Conservation (phyloP, 768 basidiomycete species). For the Harrya chromipes region DNA sequence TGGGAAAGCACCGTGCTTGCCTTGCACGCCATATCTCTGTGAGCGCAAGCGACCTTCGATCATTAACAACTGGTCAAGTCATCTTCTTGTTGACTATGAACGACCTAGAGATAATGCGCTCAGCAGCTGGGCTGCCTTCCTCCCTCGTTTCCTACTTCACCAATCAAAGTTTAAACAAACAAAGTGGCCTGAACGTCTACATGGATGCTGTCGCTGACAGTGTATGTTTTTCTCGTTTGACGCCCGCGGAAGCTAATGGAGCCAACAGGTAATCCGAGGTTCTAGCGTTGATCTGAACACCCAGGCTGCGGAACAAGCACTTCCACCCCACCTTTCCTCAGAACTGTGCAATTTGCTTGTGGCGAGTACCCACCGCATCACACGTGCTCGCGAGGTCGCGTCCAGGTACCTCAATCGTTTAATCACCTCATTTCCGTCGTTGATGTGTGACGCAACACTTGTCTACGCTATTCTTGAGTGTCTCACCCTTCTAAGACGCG, state of each 20-base stretch:
- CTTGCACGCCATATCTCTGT: conserved; percentile 66
- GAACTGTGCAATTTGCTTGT: conserved; percentile 78
- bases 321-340: conserved; percentile 62
- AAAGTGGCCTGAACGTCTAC: conserved; percentile 61
- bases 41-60: conserved; percentile 65
- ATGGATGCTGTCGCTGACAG: conserved; percentile 89
- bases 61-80: conserved; percentile 76
- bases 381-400: conserved; percentile 79
- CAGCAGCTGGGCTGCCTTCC: conserved; percentile 74
- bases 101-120: conserved; percentile 85
- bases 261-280: conserved; percentile 67
- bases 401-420: conserved; percentile 80
- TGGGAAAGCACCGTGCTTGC: conserved; percentile 60
- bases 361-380: conserved; percentile 76
- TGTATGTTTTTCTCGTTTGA: conserved; percentile 37
- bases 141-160: conserved; percentile 84
- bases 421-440: conserved; percentile 87
- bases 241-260: neutral
- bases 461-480: conserved; percentile 90
- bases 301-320: conserved; percentile 75
- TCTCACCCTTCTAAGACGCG: conserved; percentile 80
- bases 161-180: conserved; percentile 79
- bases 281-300: conserved; percentile 69
- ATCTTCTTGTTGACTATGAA: conserved; percentile 84
- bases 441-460: conserved; percentile 87